A percentile compares a stretch with the other conserved stretches of the same genome.
These are phyloP conservation scores for Chlorella ohadii DNA, from an alignment of 139 green algal species.

Conservation along the genomic window DNA sequence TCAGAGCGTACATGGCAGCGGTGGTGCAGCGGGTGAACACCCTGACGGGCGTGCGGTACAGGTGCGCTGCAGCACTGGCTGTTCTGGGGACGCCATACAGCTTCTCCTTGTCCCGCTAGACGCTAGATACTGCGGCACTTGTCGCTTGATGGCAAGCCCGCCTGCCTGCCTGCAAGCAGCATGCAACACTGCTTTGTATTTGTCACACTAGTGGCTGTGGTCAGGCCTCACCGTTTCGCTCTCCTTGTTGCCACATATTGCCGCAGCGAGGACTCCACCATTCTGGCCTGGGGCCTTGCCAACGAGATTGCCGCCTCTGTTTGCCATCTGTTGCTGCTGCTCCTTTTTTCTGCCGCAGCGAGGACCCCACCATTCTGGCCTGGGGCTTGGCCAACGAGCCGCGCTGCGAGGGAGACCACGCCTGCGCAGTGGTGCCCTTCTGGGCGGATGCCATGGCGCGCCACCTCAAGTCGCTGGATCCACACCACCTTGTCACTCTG, in stretches of 20 bases:
- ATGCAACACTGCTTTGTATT: too few species aligned
- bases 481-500: constrained; percentile 77
- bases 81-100: too few species aligned
- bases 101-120: too few species aligned
- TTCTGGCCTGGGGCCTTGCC: constrained; percentile 68
- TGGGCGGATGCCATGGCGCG: constrained; percentile 35
- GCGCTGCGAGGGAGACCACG: constrained; percentile 51
- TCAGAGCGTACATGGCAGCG: constrained; percentile 46
- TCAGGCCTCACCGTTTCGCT: too few species aligned
- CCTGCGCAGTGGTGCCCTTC: constrained; percentile 43
- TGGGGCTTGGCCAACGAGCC: constrained; percentile 77
- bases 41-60: constrained; percentile 64
- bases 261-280: constrained; percentile 72
- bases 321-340: too few species aligned
- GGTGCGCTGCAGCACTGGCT: not conserved
- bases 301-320: too few species aligned
- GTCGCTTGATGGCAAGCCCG: too few species aligned
- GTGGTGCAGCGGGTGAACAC: constrained; percentile 61
- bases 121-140: too few species aligned
- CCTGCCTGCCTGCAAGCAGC: too few species aligned
- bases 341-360: too few species aligned
- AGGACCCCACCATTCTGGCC: constrained; percentile 75
- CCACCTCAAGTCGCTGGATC: constrained; percentile 70
- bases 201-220: too few species aligned
- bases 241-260: too few species aligned